Percentiles rank a stretch among this genome's conserved stretches.
Conservation (phyloP, 2,329 filamentous ascomycete genomes). For the Ophiostoma piceae region DNA sequence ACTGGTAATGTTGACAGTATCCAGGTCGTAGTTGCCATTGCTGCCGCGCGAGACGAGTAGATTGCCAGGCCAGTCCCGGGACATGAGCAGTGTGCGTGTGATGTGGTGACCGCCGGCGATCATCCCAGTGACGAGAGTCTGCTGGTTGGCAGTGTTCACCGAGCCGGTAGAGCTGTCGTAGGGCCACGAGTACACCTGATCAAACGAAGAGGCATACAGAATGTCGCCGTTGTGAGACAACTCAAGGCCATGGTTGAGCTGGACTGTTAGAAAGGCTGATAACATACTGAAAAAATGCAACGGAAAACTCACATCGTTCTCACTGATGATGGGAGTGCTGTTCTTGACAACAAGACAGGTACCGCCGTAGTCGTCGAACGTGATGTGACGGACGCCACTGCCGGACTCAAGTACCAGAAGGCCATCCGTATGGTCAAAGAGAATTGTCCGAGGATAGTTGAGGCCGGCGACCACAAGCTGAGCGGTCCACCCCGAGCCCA, state of each 20-base stretch:
- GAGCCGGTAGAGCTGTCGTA: background rate
- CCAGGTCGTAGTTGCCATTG: conserved; percentile 55
- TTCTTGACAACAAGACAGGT: background rate
- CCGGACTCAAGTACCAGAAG: background rate
- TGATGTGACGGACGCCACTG: background rate
- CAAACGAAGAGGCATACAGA: conserved; percentile 53
- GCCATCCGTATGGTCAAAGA: background rate
- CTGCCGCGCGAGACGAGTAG: conserved; percentile 64
- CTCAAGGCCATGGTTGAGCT: conserved; percentile 55
- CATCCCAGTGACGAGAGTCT: background rate
- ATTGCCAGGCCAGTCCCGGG: conserved; percentile 45
- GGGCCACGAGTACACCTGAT: conserved; percentile 53
- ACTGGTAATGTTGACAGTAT: conserved; percentile 40
- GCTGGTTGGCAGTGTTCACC: background rate
- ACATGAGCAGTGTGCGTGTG: conserved; percentile 46
- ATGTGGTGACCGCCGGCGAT: background rate
- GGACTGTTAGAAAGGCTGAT: background rate
- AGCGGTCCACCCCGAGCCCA: background rate
- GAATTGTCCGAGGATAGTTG: background rate
- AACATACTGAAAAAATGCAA: background rate
- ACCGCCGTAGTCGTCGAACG: background rate
- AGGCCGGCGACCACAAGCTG: background rate
- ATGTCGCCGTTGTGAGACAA: conserved; percentile 49
- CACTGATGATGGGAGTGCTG: background rate
- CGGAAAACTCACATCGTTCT: background rate